Evolutionary conservation across 2,329 filamentous ascomycete species (phyloP).

Genomic region (Thielaviopsis musarum): DNA sequence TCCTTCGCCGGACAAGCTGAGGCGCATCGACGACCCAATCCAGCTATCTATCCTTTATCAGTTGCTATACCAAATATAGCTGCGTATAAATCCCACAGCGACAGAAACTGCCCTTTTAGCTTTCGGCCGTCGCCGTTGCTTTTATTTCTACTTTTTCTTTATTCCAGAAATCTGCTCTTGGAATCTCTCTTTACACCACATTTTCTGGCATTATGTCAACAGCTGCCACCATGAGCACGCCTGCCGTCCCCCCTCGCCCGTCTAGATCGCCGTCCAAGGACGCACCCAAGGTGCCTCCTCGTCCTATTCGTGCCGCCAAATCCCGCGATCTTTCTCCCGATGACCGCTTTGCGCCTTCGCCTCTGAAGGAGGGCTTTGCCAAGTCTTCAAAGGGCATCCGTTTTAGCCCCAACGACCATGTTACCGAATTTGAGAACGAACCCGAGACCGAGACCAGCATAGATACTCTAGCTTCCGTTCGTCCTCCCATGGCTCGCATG

Average conservation of each 20-base stretch:
- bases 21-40: background rate
- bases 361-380: constrained; percentile 56
- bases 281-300: constrained; percentile 57
- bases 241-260: constrained; percentile 41
- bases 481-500: constrained; percentile 62
- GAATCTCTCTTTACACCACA: background rate
- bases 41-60: background rate
- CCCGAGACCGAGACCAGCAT: constrained; percentile 15
- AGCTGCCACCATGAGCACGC: constrained; percentile 32
- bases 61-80: background rate
- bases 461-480: constrained; percentile 23
- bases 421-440: constrained; percentile 2
- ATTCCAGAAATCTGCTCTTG: background rate
- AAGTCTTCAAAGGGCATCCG: constrained; percentile 26
- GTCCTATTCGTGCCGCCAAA: constrained; percentile 51
- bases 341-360: constrained; percentile 69
- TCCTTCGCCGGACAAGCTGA: background rate
- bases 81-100: background rate
- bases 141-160: background rate
- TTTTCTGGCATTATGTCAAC: constrained; percentile 25
- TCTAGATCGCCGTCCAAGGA: constrained; percentile 22
- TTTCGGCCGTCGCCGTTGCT: background rate
- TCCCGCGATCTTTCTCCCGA: constrained; percentile 65
- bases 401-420: constrained; percentile 21
- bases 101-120: background rate